Evolutionary conservation across 108 stramenopile genomes (phyloP).

Genomic region (Schizochytrium sp.): DNA sequence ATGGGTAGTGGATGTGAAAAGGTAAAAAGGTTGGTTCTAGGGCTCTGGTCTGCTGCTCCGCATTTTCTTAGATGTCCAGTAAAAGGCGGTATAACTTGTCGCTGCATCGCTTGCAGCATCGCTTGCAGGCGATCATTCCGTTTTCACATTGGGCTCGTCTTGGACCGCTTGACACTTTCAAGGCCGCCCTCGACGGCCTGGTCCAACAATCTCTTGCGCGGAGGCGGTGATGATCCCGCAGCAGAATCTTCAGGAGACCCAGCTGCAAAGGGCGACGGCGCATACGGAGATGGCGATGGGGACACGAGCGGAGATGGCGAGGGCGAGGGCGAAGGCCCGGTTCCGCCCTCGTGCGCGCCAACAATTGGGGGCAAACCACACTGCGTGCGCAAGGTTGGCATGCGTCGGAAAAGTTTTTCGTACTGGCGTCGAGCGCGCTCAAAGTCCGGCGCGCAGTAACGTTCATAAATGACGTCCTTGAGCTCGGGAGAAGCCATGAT

Average conservation of each 20-base stretch:
- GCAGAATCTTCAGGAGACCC: background rate
- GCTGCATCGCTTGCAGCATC: too few species aligned
- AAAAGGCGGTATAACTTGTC: too few species aligned
- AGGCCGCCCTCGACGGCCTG: background rate
- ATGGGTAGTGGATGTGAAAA: too few species aligned
- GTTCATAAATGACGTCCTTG: background rate
- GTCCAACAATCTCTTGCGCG: background rate
- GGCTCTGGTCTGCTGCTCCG: too few species aligned
- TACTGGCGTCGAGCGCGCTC: background rate
- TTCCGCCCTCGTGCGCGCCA: background rate
- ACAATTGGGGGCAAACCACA: background rate
- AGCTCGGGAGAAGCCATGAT: slow-evolving; percentile 10
- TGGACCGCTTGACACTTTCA: background rate
- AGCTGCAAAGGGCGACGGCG: background rate
- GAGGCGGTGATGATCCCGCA: background rate
- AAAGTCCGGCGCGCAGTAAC: background rate
- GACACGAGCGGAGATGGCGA: background rate
- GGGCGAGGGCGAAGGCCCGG: background rate
- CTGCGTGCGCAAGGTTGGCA: background rate
- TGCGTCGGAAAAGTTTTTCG: background rate
- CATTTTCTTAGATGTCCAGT: too few species aligned
- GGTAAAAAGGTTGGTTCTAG: too few species aligned
- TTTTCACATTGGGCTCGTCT: background rate
- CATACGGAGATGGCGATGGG: slow-evolving; percentile 2
- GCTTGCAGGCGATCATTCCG: too few species aligned